These are phyloP conservation scores for Naegleria gruberi DNA, from an alignment of 208 protist species.

Conservation along the genomic window DNA sequence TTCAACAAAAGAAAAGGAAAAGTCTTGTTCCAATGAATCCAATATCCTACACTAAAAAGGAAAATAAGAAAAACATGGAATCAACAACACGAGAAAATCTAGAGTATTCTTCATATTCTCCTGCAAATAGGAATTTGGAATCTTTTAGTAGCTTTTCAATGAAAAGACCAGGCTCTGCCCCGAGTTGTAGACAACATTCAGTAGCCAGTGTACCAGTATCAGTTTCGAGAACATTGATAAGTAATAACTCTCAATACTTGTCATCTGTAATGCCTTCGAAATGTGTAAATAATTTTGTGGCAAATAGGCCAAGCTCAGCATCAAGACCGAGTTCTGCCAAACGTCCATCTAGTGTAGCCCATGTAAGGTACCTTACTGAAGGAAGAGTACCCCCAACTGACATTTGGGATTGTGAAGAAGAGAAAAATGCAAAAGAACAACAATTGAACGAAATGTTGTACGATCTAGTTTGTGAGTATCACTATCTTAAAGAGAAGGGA, in stretches of 20 bases:
- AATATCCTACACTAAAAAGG: background rate
- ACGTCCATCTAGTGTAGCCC: background rate
- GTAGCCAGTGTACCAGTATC: background rate
- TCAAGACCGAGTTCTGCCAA: background rate
- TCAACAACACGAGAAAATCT: background rate
- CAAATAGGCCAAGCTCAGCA: background rate
- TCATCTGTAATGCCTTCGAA: background rate
- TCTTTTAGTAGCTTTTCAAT: background rate
- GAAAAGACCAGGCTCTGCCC: background rate
- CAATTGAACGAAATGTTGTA: background rate
- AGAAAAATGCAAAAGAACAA: background rate
- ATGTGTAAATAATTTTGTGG: background rate
- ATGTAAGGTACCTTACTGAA: background rate
- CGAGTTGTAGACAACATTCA: background rate
- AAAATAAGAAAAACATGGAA: background rate
- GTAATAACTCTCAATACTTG: background rate
- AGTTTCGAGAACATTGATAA: background rate
- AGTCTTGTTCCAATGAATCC: background rate
- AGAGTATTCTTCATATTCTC: too few species aligned
- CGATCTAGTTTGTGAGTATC: background rate
- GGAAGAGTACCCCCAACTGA: background rate
- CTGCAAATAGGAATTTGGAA: background rate
- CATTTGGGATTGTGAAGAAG: background rate
- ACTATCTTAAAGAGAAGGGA: background rate
- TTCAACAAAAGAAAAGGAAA: background rate